Percentiles rank a stretch among this genome's conserved stretches.
phyloP scores from a whole-genome alignment of 148 eudicot species.

The Camellia granthamiana region DNA sequence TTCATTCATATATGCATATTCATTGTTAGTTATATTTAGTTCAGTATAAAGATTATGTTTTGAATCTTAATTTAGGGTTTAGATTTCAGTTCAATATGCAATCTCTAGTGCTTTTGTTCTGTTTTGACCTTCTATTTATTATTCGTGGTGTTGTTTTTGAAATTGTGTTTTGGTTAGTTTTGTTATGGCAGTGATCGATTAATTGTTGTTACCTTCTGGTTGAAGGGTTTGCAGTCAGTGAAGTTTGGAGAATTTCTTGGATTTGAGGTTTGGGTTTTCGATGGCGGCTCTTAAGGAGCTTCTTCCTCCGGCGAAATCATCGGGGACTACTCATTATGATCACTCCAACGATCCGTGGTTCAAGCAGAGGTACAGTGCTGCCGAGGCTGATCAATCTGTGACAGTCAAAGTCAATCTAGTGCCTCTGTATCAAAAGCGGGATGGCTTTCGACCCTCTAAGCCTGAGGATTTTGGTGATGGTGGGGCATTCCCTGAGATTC shows the following conservation, averaged over 20 bases:
- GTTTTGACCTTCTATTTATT: too few relatives aligned
- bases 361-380: constrained; percentile 52
- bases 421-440: constrained; percentile 58
- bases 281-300: constrained; percentile 64
- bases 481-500: constrained; percentile 87
- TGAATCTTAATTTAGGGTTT: background rate
- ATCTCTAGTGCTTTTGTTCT: too few relatives aligned
- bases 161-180: background rate
- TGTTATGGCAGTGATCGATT: background rate
- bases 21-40: background rate
- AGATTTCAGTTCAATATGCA: background rate
- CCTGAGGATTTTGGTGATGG: constrained; percentile 88
- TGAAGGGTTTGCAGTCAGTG: background rate
- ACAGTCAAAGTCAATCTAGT: constrained; percentile 39
- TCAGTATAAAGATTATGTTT: background rate
- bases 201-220: background rate
- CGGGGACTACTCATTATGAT: constrained; percentile 43
- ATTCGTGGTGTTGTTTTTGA: background rate
- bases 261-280: background rate
- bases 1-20: background rate
- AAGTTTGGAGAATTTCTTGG: background rate
- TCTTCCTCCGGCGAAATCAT: constrained; percentile 61
- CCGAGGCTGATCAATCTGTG: constrained; percentile 52
- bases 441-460: constrained; percentile 61
- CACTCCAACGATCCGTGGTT: constrained; percentile 84